Percentiles rank a stretch among this genome's conserved stretches.
Conservation (phyloP, 306 rosid species). For the Cicer bijugum region DNA sequence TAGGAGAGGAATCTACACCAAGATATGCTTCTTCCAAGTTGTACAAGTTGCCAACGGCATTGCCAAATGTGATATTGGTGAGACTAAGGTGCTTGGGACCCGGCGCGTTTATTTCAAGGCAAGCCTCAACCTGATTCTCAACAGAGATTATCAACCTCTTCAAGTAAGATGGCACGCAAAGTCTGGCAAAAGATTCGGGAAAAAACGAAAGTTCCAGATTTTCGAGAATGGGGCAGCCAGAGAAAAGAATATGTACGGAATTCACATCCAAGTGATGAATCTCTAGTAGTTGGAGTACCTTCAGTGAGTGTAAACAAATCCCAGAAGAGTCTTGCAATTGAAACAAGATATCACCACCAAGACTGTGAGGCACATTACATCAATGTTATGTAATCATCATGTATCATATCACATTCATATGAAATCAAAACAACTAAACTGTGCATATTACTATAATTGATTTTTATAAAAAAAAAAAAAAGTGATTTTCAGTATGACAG, state of each 20-base stretch:
- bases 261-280: background rate
- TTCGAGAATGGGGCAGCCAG: background rate
- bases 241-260: background rate
- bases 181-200: background rate
- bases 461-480: background rate
- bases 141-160: background rate
- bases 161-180: background rate
- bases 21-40: background rate
- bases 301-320: background rate
- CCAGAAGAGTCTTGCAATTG: background rate
- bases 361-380: background rate
- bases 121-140: background rate
- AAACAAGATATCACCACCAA: background rate
- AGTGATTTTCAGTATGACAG: background rate
- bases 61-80: background rate
- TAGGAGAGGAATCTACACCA: background rate
- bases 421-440: background rate
- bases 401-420: background rate
- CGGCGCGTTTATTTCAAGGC: background rate
- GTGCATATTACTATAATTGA: background rate
- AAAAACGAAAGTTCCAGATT: background rate
- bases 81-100: background rate
- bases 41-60: background rate
- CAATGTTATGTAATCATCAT: background rate
- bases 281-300: background rate